Base-by-base conservation (phyloP, 2,329 filamentous ascomycete genomes). In the Neofusicoccum parvum region DNA sequence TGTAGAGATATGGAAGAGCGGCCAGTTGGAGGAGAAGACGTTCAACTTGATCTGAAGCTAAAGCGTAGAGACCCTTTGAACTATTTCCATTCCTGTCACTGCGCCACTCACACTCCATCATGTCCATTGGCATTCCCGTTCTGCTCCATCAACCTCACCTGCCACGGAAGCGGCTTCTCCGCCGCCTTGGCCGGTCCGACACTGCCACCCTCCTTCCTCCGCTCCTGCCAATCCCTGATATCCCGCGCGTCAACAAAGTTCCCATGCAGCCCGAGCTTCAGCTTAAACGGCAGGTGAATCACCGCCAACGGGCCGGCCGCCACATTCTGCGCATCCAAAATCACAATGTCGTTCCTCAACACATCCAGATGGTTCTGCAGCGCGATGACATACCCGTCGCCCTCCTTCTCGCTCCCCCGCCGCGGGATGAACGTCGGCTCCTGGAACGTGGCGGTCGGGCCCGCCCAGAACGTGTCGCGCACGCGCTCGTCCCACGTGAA, bases 401-500 rank as follows among this genome's bases (percentile, higher is more conserved):
- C 83, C 68, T 86, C 83, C 1, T 65, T 73, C 0, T 74, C 78
- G 20, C 75, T 75, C 1, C 77, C 74, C 0, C 72, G 71, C 37
- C 76, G 74, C 0, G 84, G 83, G 12, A 86, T 80, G 65, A 86
- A 86, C 0, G 82, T 80, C 0, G 84, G 84, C 67, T 86, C 84
- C 70, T 86, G 84, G 67, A 85, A 82, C 0, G 82, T 82, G 32
- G 76, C 74, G 10, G 72, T 76, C 32, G 73, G 75, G 1, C 76
- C 78, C 20, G 73, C 76, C 67, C 72, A 79, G 62, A 71, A 79
- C 34, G 69, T 74, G 59, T 74, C 71, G 12, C 72, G 76, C 58
- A 71, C 68, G 0, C 74, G 72, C 1, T 70, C 74, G 10, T 74
- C 71, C 73, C 73, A 76, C 36, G 74, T 70, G 43, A 69, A 74